Evolutionary conservation across 345 rosid genomes (phyloP).

Genomic region (Luvunga scandens): DNA sequence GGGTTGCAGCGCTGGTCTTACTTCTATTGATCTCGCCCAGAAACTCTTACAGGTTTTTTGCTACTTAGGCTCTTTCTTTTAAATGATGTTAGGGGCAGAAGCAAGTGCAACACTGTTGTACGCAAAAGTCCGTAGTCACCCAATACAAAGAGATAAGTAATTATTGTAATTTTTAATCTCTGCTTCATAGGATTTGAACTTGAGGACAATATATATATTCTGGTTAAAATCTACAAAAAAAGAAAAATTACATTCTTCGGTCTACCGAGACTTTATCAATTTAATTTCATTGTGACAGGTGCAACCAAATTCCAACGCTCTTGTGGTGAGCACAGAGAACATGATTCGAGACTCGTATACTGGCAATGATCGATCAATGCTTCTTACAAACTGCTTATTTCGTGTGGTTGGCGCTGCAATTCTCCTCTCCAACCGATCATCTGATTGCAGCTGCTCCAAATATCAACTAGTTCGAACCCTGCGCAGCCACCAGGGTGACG

Average conservation of each 20-base stretch:
- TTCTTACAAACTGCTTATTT: constrained; percentile 54
- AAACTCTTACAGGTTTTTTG: constrained; percentile 26
- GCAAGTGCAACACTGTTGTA: too few species aligned
- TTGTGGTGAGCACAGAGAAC: constrained; percentile 60
- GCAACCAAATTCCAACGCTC: constrained; percentile 44
- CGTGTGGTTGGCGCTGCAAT: constrained; percentile 57
- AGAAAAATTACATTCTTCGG: too few species aligned
- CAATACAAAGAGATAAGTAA: too few species aligned
- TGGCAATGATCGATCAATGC: constrained; percentile 57
- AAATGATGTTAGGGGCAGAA: too few species aligned
- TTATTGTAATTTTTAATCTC: too few species aligned
- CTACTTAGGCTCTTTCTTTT: neutral
- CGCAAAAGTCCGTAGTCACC: too few species aligned
- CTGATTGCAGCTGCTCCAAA: constrained; percentile 37
- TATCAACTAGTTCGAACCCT: constrained; percentile 52
- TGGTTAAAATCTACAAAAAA: too few species aligned
- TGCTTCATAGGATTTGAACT: neutral
- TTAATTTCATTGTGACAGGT: constrained; percentile 25
- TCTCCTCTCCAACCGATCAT: constrained; percentile 47
- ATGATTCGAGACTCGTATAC: constrained; percentile 39
- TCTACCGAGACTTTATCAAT: too few species aligned
- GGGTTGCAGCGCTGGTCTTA: constrained; percentile 29
- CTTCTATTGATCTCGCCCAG: constrained; percentile 33
- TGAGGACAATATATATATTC: too few species aligned
- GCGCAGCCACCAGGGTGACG: constrained; percentile 58